A percentile compares a stretch with the other conserved stretches of the same genome.
phyloP scores from a whole-genome alignment of 208 protist genomes.

The Crithidia thermophila region DNA sequence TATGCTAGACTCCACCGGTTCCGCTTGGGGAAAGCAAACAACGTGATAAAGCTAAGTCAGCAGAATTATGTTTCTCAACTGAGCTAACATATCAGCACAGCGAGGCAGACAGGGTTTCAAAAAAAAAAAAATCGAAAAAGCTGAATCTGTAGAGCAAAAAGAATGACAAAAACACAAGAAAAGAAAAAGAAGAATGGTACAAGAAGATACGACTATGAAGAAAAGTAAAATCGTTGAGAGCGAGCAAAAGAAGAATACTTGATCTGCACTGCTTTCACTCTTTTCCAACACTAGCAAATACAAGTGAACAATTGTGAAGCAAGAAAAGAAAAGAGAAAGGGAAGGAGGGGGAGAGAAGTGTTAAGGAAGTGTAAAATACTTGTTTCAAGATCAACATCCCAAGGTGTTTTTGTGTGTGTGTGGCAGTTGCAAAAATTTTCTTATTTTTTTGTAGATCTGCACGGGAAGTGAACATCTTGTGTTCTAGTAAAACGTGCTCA shows the following conservation, averaged over 20 bases:
- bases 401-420: not conserved
- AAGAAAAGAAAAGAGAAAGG: not conserved
- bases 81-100: not conserved
- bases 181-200: conserved; percentile 5
- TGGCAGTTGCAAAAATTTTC: not conserved
- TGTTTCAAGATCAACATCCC: not conserved
- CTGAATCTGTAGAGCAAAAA: not conserved
- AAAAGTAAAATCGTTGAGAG: not conserved
- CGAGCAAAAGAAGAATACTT: conserved; percentile 5
- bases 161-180: conserved; percentile 4
- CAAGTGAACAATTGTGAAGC: not conserved
- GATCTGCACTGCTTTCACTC: not conserved
- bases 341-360: not conserved
- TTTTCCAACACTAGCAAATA: not conserved
- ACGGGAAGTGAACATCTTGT: no score
- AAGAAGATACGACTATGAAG: not conserved
- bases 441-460: not conserved
- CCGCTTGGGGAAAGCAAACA: not conserved
- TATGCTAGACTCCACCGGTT: not conserved
- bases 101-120: not conserved
- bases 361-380: not conserved
- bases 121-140: not conserved
- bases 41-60: no score
- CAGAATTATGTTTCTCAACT: no score
- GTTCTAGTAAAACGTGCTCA: not conserved